Evolutionary conservation across 495 filamentous ascomycete species (phyloP), one percentile per base, ranked within the genome.

Genomic region (Hyaloscypha bicolor): DNA sequence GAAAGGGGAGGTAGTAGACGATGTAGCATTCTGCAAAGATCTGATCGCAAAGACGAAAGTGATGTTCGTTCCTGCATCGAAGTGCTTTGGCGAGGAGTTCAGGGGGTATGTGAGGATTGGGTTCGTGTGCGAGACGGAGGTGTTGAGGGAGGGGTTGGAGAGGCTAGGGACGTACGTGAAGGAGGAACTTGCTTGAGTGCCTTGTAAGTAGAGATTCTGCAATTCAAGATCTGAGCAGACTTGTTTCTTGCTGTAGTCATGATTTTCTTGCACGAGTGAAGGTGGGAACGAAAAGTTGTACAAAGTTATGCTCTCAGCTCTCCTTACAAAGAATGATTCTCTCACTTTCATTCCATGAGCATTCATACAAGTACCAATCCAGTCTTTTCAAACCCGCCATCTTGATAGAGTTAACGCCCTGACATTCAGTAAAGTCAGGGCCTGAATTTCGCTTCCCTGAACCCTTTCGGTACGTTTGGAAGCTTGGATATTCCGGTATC

Each of bases 91-190:
- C 1, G 62, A 76, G 52, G 90, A 95, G 55, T 96, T 93, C 65
- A 79, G 82, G 69, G 93, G 94, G 6, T 95, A 83, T 76, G 89
- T 96, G 4, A 79, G 93, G 55, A 83, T 97, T 65, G 92, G 93
- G 4, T 96, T 88, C 77, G 91, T 87, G n/a, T 87, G 83, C 67
- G 83, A 90, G 64, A 93, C 91, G 0, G 81, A 86, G 31, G 85
- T 94, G 12, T 72, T 97, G 55, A 80, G 85, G 63, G 82, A 88
- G 69, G 94, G 87, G 8, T 68, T 96, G 70, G 79, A 88, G 67
- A 83, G 78, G 55, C 70, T 93, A 62, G 79, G 80, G 19, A 70
- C 70, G 21, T 96, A 94, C 76, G 77, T 96, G 76, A 80, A 82
- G 39, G 83, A 84, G 31, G 25, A 73, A 63, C 62, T 71, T 53